phyloP scores from a whole-genome alignment of 805 yeast genomes.

The Clavispora asparagi region DNA sequence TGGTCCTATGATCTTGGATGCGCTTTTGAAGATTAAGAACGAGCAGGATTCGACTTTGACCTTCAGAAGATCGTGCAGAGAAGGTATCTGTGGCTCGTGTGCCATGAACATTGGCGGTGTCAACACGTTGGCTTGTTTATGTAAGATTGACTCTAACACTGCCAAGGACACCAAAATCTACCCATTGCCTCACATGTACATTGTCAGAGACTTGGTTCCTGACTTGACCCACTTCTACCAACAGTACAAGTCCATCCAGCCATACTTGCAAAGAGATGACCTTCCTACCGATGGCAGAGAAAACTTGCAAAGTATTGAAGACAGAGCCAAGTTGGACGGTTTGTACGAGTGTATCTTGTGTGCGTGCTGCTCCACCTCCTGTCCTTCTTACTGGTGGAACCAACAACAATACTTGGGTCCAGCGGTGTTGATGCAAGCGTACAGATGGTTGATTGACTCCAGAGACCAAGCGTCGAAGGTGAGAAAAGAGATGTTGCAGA shows the following conservation, averaged over 20 bases:
- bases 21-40: slow-evolving; percentile 87
- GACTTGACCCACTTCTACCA: slow-evolving; percentile 96
- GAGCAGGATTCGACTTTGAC: slow-evolving; percentile 96
- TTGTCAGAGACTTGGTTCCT: slow-evolving; percentile 95
- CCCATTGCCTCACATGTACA: slow-evolving; percentile 97
- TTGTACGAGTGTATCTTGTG: slow-evolving; percentile 95
- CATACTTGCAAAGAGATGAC: slow-evolving; percentile 80
- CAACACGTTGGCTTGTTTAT: slow-evolving; percentile 94
- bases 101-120: slow-evolving; percentile 99
- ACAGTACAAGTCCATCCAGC: slow-evolving; percentile 97
- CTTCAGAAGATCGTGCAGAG: slow-evolving; percentile 97
- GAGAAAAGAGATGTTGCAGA: slow-evolving; percentile 88
- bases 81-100: slow-evolving; percentile 99
- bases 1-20: slow-evolving; percentile 98
- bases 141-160: slow-evolving; percentile 82
- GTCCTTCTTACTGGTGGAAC: slow-evolving; percentile 99
- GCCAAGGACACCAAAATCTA: slow-evolving; percentile 79
- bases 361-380: slow-evolving; percentile 98
- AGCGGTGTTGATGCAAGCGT: slow-evolving; percentile 98
- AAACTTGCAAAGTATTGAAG: slow-evolving; percentile 83
- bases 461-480: slow-evolving; percentile 83
- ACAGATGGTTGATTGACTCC: slow-evolving; percentile 96
- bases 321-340: slow-evolving; percentile 95
- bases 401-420: slow-evolving; percentile 98
- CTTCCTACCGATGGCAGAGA: slow-evolving; percentile 89